phyloP scores from a whole-genome alignment of 169 alveolate species.

The Plasmodium billcollinsi region DNA sequence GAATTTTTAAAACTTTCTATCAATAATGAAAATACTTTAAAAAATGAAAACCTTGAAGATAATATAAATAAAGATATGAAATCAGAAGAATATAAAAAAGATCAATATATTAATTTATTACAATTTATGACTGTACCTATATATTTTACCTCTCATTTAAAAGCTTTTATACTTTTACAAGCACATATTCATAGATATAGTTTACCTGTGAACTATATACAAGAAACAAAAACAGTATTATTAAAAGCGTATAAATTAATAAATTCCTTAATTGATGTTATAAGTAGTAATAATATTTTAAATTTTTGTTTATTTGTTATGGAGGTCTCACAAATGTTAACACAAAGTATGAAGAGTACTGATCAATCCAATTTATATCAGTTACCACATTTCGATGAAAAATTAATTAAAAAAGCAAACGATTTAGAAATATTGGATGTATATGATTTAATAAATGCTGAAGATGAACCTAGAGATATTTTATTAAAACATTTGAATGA shows the following conservation, averaged over 20 bases:
- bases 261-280: slow-evolving; percentile 98
- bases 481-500: slow-evolving; percentile 87
- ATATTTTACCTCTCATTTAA: slow-evolving; percentile 72
- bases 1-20: slow-evolving; percentile 47
- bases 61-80: background rate
- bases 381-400: slow-evolving; percentile 92
- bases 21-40: slow-evolving; percentile 32
- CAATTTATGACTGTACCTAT: slow-evolving; percentile 60
- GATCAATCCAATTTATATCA: slow-evolving; percentile 92
- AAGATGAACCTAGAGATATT: slow-evolving; percentile 94
- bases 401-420: slow-evolving; percentile 89
- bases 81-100: slow-evolving; percentile 29
- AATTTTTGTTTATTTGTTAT: slow-evolving; percentile 96
- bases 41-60: slow-evolving; percentile 80
- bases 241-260: slow-evolving; percentile 88
- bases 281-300: slow-evolving; percentile 95
- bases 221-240: slow-evolving; percentile 88
- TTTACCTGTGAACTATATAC: slow-evolving; percentile 88
- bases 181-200: slow-evolving; percentile 95
- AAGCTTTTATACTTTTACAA: slow-evolving; percentile 87
- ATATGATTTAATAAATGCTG: slow-evolving; percentile 96
- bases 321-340: slow-evolving; percentile 97
- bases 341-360: slow-evolving; percentile 95
- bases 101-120: slow-evolving; percentile 12
- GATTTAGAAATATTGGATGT: slow-evolving; percentile 92